Evolutionary conservation across 1,139 yeast genomes (phyloP).

Genomic region (Candida frijolesensis): DNA sequence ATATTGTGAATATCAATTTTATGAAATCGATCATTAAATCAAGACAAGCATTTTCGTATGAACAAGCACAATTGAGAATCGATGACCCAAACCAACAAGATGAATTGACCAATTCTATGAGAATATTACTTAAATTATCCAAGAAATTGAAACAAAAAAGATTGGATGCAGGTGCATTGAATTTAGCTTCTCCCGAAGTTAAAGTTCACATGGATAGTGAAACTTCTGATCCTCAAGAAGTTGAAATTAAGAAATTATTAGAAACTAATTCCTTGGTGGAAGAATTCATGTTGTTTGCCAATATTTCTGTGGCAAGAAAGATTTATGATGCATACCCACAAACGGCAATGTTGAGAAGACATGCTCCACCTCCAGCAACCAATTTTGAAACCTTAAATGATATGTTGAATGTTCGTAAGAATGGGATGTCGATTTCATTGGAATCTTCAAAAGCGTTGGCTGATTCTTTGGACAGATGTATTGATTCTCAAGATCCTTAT

Average conservation of each 20-base stretch:
- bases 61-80: slow-evolving; percentile 87
- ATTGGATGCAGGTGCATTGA: slow-evolving; percentile 93
- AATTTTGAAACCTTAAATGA: slow-evolving; percentile 89
- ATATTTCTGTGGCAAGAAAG: slow-evolving; percentile 91
- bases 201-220: slow-evolving; percentile 97
- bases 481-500: slow-evolving; percentile 79
- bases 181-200: slow-evolving; percentile 96
- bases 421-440: slow-evolving; percentile 70
- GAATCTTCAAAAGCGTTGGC: slow-evolving; percentile 92
- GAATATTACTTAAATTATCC: slow-evolving; percentile 75
- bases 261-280: slow-evolving; percentile 97
- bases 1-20: slow-evolving; percentile 78
- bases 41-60: slow-evolving; percentile 93
- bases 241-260: slow-evolving; percentile 81
- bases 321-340: slow-evolving; percentile 94
- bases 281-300: slow-evolving; percentile 97
- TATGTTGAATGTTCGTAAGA: slow-evolving; percentile 81
- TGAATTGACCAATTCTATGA: slow-evolving; percentile 87
- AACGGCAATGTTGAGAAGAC: slow-evolving; percentile 97
- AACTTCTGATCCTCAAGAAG: slow-evolving; percentile 95
- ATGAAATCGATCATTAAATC: slow-evolving; percentile 90
- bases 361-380: slow-evolving; percentile 93
- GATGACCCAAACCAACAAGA: slow-evolving; percentile 80
- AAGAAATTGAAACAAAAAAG: slow-evolving; percentile 83
- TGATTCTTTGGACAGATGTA: slow-evolving; percentile 87